These are phyloP conservation scores for Pholiota microspora DNA, from an alignment of 768 basidiomycete species.

Conservation along the genomic window DNA sequence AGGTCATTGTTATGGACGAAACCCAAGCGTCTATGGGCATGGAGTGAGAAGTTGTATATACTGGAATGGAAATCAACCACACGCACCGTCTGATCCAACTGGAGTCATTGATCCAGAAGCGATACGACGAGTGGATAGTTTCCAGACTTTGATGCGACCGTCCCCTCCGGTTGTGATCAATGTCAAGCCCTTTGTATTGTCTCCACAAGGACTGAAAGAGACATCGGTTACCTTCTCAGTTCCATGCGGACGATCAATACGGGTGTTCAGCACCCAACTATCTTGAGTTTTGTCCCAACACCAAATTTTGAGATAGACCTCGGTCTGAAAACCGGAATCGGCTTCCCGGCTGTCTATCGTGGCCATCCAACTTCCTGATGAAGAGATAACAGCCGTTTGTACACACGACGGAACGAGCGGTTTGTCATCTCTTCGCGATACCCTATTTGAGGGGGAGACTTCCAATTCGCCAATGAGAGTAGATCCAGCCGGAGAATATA, in stretches of 20 bases:
- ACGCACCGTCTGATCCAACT: slow-evolving; percentile 17
- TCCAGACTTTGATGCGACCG: slow-evolving; percentile 80
- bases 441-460: slow-evolving; percentile 89
- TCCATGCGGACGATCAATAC: slow-evolving; percentile 88
- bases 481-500: slow-evolving; percentile 73
- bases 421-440: slow-evolving; percentile 79
- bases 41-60: slow-evolving; percentile 3
- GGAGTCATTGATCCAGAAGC: slow-evolving; percentile 28
- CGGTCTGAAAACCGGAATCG: slow-evolving; percentile 61
- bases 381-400: slow-evolving; percentile 63
- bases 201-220: slow-evolving; percentile 59
- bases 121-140: slow-evolving; percentile 38
- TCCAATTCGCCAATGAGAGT: slow-evolving; percentile 84
- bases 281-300: slow-evolving; percentile 66
- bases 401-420: slow-evolving; percentile 74
- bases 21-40: slow-evolving; percentile 67
- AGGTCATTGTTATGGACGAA: slow-evolving; percentile 67
- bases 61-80: background rate
- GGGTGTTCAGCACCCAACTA: slow-evolving; percentile 79
- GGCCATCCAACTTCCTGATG: slow-evolving; percentile 86
- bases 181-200: slow-evolving; percentile 30
- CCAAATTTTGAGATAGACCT: slow-evolving; percentile 90
- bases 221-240: slow-evolving; percentile 56
- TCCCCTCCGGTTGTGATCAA: slow-evolving; percentile 79
- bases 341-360: slow-evolving; percentile 78